A percentile compares a stretch with the other conserved stretches of the same genome.
Conservation (phyloP, 768 basidiomycete genomes). For the Boletus subparvulus region DNA sequence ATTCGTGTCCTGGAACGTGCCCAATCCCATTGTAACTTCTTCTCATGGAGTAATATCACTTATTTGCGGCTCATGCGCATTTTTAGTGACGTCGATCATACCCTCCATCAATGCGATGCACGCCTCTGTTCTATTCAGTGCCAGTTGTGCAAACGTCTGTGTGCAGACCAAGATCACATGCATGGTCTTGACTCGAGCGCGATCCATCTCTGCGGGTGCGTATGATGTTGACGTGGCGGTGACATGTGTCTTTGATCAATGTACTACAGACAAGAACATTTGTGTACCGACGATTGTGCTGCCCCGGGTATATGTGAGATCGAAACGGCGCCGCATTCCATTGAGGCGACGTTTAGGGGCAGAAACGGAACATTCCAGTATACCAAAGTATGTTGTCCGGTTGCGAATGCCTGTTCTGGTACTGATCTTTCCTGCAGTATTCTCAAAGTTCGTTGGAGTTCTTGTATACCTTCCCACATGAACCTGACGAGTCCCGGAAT, state of each 20-base stretch:
- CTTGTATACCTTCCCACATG: neutral
- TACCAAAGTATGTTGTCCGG: slow-evolving; percentile 47
- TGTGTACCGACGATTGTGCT: slow-evolving; percentile 43
- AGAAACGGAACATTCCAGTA: slow-evolving; percentile 61
- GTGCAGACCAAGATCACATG: slow-evolving; percentile 48
- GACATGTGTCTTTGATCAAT: too few relatives aligned
- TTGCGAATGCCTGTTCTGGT: too few relatives aligned
- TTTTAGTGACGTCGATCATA: slow-evolving; percentile 45
- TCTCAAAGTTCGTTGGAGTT: too few relatives aligned
- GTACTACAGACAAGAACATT: slow-evolving; percentile 41
- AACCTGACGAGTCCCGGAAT: neutral
- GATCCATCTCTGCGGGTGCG: too few relatives aligned
- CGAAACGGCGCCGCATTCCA: slow-evolving; percentile 54
- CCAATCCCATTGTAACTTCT: slow-evolving; percentile 38
- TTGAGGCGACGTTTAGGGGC: slow-evolving; percentile 62
- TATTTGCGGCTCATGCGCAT: neutral
- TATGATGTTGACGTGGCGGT: too few relatives aligned
- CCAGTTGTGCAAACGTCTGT: slow-evolving; percentile 55
- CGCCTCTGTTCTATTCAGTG: slow-evolving; percentile 54
- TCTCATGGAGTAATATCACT: neutral
- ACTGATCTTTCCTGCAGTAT: too few relatives aligned
- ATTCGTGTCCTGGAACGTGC: slow-evolving; percentile 45
- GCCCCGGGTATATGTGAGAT: slow-evolving; percentile 58
- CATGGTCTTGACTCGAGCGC: slow-evolving; percentile 41
- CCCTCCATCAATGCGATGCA: slow-evolving; percentile 49